Evolutionary conservation across 2,329 filamentous ascomycete genomes (phyloP).

Genomic region (Aspergillus thermomutatus): DNA sequence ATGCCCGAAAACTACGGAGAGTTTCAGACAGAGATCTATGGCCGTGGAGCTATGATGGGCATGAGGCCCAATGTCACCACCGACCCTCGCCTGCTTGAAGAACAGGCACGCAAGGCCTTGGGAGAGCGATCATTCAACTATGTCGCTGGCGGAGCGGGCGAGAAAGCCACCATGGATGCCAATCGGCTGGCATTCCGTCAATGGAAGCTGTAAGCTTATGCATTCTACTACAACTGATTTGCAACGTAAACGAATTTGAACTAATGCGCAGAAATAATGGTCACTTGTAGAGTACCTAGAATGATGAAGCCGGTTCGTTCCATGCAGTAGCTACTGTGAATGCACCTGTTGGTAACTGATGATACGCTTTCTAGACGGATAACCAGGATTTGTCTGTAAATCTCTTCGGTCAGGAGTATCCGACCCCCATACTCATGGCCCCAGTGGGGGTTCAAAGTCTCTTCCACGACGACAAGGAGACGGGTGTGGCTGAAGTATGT

Average conservation of each 20-base stretch:
- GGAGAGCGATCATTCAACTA: constrained; percentile 54
- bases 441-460: constrained; percentile 68
- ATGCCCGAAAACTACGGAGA: constrained; percentile 42
- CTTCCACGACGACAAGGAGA: constrained; percentile 64
- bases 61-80: constrained; percentile 55
- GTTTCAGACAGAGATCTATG: constrained; percentile 51
- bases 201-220: constrained; percentile 40
- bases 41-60: constrained; percentile 49
- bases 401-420: constrained; percentile 50
- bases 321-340: not conserved
- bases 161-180: constrained; percentile 58
- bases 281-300: constrained; percentile 47
- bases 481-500: constrained; percentile 62
- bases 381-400: constrained; percentile 49
- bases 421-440: constrained; percentile 59
- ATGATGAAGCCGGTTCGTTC: constrained; percentile 41
- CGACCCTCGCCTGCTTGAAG: constrained; percentile 56
- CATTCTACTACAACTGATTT: not conserved
- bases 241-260: not conserved
- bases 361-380: constrained; percentile 22
- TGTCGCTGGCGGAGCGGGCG: constrained; percentile 60
- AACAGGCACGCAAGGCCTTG: constrained; percentile 52
- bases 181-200: constrained; percentile 57
- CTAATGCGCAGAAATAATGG: constrained; percentile 3
- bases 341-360: not conserved